These are phyloP conservation scores for Metschnikowia borealis DNA, from an alignment of 805 yeast genomes.

Conservation along the genomic window DNA sequence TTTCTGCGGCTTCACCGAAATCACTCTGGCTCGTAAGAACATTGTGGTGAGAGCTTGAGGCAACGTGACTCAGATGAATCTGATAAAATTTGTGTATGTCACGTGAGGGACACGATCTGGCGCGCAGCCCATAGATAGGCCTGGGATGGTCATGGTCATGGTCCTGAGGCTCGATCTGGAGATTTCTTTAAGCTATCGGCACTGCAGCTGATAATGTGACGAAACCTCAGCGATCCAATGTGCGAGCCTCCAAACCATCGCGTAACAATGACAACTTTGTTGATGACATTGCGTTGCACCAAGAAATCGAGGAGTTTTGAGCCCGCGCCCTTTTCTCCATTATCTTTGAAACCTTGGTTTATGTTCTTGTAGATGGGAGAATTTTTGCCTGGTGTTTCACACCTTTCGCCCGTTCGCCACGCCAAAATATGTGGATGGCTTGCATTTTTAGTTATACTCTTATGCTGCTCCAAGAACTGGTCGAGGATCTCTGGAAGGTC, in stretches of 20 bases:
- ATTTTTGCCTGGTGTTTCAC: conserved; percentile 21
- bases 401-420: conserved; percentile 47
- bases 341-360: conserved; percentile 61
- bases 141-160: not conserved
- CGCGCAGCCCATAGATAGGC: not conserved
- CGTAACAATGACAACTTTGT: conserved; percentile 63
- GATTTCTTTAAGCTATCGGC: conserved; percentile 41
- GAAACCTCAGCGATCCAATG: conserved; percentile 66
- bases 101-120: not conserved
- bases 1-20: not conserved
- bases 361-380: conserved; percentile 20
- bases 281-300: conserved; percentile 44
- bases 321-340: conserved; percentile 79
- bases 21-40: conserved; percentile 3
- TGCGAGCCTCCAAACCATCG: conserved; percentile 83
- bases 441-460: conserved; percentile 48
- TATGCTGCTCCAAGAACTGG: conserved; percentile 42
- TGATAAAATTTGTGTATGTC: conserved; percentile 3
- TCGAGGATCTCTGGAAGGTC: conserved; percentile 44
- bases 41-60: not conserved
- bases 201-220: conserved; percentile 59
- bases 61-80: not conserved
- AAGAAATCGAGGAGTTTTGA: conserved; percentile 48
- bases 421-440: conserved; percentile 74
- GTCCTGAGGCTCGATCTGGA: not conserved